Percentiles rank a stretch among this genome's conserved stretches.
Evolutionary conservation across 2,329 filamentous ascomycete genomes (phyloP).

Genomic region (Ascochyta koolunga): DNA sequence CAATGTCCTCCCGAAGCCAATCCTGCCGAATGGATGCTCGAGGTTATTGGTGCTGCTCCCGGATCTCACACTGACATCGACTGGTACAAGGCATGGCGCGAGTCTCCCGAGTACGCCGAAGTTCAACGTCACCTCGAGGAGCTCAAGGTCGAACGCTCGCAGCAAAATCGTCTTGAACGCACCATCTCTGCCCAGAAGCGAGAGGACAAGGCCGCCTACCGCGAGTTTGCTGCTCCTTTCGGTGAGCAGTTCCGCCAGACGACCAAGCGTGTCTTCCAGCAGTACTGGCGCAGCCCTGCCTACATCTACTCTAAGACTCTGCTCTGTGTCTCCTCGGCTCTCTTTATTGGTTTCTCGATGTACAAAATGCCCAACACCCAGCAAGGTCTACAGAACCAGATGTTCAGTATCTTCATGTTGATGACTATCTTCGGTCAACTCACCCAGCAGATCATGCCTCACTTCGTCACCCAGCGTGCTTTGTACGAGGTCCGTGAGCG

Average conservation of each 20-base stretch:
- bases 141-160: constrained; percentile 50
- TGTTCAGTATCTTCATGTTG: constrained; percentile 86
- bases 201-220: constrained; percentile 63
- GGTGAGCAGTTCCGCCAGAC: constrained; percentile 70
- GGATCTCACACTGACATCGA: constrained; percentile 58
- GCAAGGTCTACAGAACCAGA: constrained; percentile 83
- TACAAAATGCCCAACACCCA: constrained; percentile 72
- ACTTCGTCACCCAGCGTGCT: constrained; percentile 80
- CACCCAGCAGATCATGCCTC: constrained; percentile 81
- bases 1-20: constrained; percentile 72
- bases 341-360: constrained; percentile 86
- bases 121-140: constrained; percentile 55
- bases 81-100: constrained; percentile 58
- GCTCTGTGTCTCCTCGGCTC: constrained; percentile 68
- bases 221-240: constrained; percentile 83
- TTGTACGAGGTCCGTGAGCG: constrained; percentile 86
- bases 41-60: constrained; percentile 60
- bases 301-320: constrained; percentile 86
- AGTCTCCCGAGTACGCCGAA: constrained; percentile 53
- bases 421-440: constrained; percentile 80
- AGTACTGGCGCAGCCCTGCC: constrained; percentile 88
- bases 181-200: constrained; percentile 50
- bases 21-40: constrained; percentile 81
- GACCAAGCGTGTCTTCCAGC: constrained; percentile 78
- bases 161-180: constrained; percentile 40